Percentiles rank a stretch among this genome's conserved stretches.
Conservation (phyloP, 2,329 filamentous ascomycete genomes). For the Penicillium hordei region DNA sequence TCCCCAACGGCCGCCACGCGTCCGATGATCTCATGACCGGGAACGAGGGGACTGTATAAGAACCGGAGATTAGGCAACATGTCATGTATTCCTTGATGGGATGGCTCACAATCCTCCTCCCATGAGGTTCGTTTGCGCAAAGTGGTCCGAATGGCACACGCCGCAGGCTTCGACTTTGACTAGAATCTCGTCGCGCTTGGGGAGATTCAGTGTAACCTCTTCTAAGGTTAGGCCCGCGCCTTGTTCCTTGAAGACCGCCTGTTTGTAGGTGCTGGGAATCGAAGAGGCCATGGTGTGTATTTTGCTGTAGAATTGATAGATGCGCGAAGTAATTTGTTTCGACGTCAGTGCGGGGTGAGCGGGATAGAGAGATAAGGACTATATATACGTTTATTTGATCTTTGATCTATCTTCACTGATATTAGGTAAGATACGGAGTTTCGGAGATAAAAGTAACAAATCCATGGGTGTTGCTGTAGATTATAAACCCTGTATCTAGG, state of each 20-base stretch:
- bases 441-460: neutral
- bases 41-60: neutral
- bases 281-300: neutral
- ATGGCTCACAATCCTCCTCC: neutral
- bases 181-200: neutral
- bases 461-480: neutral
- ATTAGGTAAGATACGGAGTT: neutral
- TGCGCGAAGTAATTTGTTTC: neutral
- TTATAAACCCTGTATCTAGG: neutral
- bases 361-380: no score
- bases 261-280: neutral
- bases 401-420: neutral
- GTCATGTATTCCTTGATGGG: fast-evolving
- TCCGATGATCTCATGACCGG: neutral
- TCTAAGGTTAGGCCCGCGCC: neutral
- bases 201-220: neutral
- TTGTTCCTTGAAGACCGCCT: neutral
- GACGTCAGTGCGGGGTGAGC: no score
- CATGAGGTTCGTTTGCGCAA: neutral
- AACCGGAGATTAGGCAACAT: neutral
- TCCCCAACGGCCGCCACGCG: neutral
- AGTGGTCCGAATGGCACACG: neutral
- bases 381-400: neutral
- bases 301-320: neutral
- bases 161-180: neutral